These are phyloP conservation scores for Paspalum vaginatum DNA, from an alignment of 176 grass and related monocot genomes.

Conservation along the genomic window DNA sequence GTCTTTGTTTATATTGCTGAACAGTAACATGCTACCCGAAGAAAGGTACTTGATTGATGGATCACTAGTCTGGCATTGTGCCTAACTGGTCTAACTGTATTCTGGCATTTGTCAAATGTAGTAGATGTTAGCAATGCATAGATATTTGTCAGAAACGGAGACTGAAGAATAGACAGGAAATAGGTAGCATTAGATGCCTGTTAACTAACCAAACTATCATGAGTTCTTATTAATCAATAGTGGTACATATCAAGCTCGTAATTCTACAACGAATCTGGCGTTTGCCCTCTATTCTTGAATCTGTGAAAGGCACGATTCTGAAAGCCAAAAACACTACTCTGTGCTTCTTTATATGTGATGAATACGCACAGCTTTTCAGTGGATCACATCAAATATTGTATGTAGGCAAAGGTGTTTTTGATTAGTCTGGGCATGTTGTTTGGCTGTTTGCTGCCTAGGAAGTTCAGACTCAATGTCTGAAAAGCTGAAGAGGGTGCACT, in stretches of 20 bases:
- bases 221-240: conserved; percentile 4
- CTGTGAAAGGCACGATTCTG: not conserved
- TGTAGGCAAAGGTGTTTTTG: not conserved
- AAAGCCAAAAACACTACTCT: not conserved
- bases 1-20: not conserved
- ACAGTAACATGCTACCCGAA: not conserved
- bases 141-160: conserved; percentile 22
- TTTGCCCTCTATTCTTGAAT: not conserved
- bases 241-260: not conserved
- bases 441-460: not conserved
- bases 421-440: not conserved
- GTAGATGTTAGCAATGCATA: conserved; percentile 1
- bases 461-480: not conserved
- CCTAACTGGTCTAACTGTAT: not conserved
- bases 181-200: not conserved
- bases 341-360: not conserved
- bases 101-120: not conserved
- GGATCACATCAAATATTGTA: not conserved
- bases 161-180: conserved; percentile 15
- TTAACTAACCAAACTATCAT: conserved; percentile 6
- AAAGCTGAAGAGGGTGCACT: not conserved
- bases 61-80: not conserved
- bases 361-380: not conserved
- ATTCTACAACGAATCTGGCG: not conserved
- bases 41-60: not conserved